Evolutionary conservation across 768 basidiomycete species (phyloP).

Genomic region (Trametes coccinea): DNA sequence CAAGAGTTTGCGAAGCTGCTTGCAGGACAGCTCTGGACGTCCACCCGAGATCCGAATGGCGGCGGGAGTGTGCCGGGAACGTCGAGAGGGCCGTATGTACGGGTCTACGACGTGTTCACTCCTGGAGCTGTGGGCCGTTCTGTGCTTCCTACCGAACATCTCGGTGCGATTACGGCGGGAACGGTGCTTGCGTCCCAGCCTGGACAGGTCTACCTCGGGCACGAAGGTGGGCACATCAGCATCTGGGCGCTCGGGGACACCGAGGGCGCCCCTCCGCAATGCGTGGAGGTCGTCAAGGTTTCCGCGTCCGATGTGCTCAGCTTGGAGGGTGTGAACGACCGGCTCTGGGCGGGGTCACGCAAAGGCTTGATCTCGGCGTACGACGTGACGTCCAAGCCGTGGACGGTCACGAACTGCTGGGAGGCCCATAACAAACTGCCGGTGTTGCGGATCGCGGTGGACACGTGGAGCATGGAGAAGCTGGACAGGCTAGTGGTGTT

Average conservation of each 20-base stretch:
- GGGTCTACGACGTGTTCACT: slow-evolving; percentile 76
- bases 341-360: slow-evolving; percentile 86
- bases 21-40: slow-evolving; percentile 82
- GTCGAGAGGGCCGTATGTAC: slow-evolving; percentile 66
- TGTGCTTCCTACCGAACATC: slow-evolving; percentile 63
- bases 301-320: slow-evolving; percentile 79
- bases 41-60: slow-evolving; percentile 50
- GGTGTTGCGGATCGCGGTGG: slow-evolving; percentile 63
- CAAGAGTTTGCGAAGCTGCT: slow-evolving; percentile 77
- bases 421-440: slow-evolving; percentile 71
- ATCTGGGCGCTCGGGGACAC: slow-evolving; percentile 65
- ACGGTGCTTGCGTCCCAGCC: slow-evolving; percentile 72
- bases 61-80: slow-evolving; percentile 36
- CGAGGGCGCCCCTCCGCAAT: slow-evolving; percentile 58
- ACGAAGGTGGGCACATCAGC: slow-evolving; percentile 88
- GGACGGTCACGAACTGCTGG: slow-evolving; percentile 89
- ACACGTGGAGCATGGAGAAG: slow-evolving; percentile 73
- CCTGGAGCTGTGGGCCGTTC: slow-evolving; percentile 56
- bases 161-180: slow-evolving; percentile 82
- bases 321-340: slow-evolving; percentile 79
- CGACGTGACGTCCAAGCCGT: slow-evolving; percentile 72
- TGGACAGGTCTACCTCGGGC: slow-evolving; percentile 75
- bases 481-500: slow-evolving; percentile 67
- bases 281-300: slow-evolving; percentile 77
- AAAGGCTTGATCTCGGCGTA: slow-evolving; percentile 83